Evolutionary conservation across 371 early-diverging fungal species (phyloP).

Genomic region (Chytridium lagenaria): DNA sequence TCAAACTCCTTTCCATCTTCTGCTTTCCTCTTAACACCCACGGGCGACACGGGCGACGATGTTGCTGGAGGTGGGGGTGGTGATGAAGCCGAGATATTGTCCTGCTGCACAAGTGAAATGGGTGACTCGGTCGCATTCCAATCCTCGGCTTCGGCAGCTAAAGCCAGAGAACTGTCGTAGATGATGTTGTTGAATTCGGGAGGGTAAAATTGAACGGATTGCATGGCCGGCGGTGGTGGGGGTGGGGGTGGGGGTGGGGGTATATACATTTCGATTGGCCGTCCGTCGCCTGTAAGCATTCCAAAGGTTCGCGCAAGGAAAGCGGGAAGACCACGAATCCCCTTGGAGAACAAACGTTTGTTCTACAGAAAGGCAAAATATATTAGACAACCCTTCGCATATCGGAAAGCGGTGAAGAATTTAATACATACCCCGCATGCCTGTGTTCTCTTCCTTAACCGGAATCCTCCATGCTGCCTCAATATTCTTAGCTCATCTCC

Average conservation of each 20-base stretch:
- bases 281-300: slow-evolving; percentile 13
- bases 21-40: too few relatives aligned
- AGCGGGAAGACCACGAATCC: slow-evolving; percentile 21
- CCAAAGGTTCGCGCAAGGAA: slow-evolving; percentile 18
- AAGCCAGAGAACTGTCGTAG: slow-evolving; percentile 2
- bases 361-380: not conserved
- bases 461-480: slow-evolving; percentile 17
- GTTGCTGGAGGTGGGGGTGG: too few relatives aligned
- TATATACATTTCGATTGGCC: slow-evolving; percentile 15
- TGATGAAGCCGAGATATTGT: too few relatives aligned
- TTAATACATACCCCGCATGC: slow-evolving; percentile 10
- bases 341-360: slow-evolving; percentile 23
- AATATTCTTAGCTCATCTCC: slow-evolving; percentile 8
- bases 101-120: too few relatives aligned
- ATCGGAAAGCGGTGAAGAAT: not conserved
- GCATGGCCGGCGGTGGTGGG: not conserved
- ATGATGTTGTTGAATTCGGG: not conserved
- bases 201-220: not conserved
- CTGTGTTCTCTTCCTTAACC: slow-evolving; percentile 16
- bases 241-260: slow-evolving; percentile 12
- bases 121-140: not conserved
- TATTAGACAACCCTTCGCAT: not conserved
- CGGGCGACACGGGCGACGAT: too few relatives aligned
- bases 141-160: slow-evolving; percentile 1
- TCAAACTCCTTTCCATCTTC: too few relatives aligned